Evolutionary conservation across 768 basidiomycete species (phyloP).

Genomic region (Termitomyces sp.): DNA sequence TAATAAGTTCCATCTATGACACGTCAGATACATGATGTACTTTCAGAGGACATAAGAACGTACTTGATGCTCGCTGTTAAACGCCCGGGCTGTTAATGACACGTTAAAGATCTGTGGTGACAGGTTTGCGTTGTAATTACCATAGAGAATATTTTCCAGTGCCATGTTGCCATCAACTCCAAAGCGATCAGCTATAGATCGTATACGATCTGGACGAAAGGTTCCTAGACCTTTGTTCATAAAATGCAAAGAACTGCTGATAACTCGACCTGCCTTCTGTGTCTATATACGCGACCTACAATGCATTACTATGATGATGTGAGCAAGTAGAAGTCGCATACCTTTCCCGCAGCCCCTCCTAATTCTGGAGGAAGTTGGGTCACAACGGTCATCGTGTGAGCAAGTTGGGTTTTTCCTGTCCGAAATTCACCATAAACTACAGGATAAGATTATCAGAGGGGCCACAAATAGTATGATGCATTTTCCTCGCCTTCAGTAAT

Average conservation of each 20-base stretch:
- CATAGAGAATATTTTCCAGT: slow-evolving; percentile 89
- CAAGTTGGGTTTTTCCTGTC: slow-evolving; percentile 93
- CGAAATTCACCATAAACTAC: slow-evolving; percentile 94
- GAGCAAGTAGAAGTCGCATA: slow-evolving; percentile 16
- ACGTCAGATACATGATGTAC: neutral
- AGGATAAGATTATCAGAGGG: neutral
- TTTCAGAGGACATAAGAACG: neutral
- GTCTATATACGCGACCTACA: slow-evolving; percentile 81
- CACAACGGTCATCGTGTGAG: slow-evolving; percentile 91
- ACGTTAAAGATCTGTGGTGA: slow-evolving; percentile 3
- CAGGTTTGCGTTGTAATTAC: slow-evolving; percentile 25
- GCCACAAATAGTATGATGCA: neutral
- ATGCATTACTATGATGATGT: neutral
- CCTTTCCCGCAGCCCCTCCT: slow-evolving; percentile 89
- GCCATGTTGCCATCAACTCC: slow-evolving; percentile 88
- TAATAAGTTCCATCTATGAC: slow-evolving; percentile 82
- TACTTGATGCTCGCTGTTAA: slow-evolving; percentile 91
- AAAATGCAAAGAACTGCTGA: neutral
- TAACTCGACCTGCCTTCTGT: slow-evolving; percentile 55
- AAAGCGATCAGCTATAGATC: slow-evolving; percentile 87
- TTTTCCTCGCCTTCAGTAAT: slow-evolving; percentile 72
- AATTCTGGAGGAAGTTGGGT: slow-evolving; percentile 85
- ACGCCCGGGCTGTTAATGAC: slow-evolving; percentile 61
- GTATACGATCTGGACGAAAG: slow-evolving; percentile 91
- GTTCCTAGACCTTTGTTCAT: slow-evolving; percentile 49